These are phyloP conservation scores for Trichoderma cornu-damae DNA, from an alignment of 2,329 filamentous ascomycete species.

Conservation along the genomic window DNA sequence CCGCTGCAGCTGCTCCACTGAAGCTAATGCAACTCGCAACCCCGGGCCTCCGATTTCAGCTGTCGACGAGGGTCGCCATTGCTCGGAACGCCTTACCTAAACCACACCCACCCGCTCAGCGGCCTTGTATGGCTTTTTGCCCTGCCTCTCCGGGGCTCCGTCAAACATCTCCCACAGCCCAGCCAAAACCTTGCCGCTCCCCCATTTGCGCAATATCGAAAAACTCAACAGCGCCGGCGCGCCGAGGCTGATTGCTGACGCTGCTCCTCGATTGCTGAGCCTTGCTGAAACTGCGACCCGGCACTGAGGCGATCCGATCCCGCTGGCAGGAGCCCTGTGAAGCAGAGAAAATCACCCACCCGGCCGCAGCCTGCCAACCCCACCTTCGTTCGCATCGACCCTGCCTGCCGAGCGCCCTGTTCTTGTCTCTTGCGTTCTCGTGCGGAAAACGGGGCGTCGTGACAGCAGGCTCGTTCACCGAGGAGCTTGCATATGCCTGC, in stretches of 20 bases:
- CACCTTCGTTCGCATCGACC: conserved; percentile 18
- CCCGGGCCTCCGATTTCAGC: conserved; percentile 13
- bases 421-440: conserved; percentile 1
- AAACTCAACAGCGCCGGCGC: conserved; percentile 14
- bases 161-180: conserved; percentile 1
- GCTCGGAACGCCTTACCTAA: conserved; percentile 16
- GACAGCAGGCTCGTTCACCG: conserved; percentile 11
- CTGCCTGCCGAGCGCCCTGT: conserved; percentile 11
- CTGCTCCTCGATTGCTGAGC: background rate
- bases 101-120: conserved; percentile 6
- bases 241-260: conserved; percentile 16
- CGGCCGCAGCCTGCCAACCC: conserved; percentile 11
- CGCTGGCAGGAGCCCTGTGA: conserved; percentile 13
- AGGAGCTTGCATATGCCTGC: conserved; percentile 15
- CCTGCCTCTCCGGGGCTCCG: background rate
- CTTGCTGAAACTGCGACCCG: conserved; percentile 12
- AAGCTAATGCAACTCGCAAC: conserved; percentile 13
- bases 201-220: background rate
- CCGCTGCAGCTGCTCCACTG: conserved; percentile 17
- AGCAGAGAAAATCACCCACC: conserved; percentile 10
- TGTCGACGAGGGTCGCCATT: conserved; percentile 14
- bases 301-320: conserved; percentile 17
- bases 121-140: background rate
- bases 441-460: conserved; percentile 3
- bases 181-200: background rate